These are phyloP conservation scores for Imleria badia DNA, from an alignment of 768 basidiomycete species.

Conservation along the genomic window DNA sequence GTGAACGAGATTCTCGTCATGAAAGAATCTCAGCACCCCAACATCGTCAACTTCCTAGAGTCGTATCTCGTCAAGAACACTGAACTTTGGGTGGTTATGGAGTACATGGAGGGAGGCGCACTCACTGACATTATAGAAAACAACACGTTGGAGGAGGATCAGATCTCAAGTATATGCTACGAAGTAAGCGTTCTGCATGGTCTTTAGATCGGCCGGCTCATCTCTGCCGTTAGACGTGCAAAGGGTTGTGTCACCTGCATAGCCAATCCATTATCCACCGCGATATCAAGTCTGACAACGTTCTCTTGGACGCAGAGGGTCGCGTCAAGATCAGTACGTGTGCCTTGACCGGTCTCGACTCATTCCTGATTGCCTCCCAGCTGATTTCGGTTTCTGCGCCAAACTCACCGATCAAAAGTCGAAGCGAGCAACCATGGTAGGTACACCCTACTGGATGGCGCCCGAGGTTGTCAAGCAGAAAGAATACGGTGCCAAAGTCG, in stretches of 20 bases:
- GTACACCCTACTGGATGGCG: slow-evolving; percentile 98
- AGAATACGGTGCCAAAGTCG: slow-evolving; percentile 95
- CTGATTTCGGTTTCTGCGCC: slow-evolving; percentile 96
- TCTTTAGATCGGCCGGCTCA: not conserved
- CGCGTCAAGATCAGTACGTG: slow-evolving; percentile 95
- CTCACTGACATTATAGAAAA: slow-evolving; percentile 98
- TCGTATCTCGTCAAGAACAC: slow-evolving; percentile 85
- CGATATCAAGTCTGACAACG: slow-evolving; percentile 96
- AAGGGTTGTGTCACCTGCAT: slow-evolving; percentile 90
- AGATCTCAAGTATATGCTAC: slow-evolving; percentile 86
- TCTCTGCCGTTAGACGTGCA: slow-evolving; percentile 70
- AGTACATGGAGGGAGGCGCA: slow-evolving; percentile 98
- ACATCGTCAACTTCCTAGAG: slow-evolving; percentile 95
- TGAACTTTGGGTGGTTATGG: slow-evolving; percentile 98
- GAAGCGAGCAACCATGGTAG: slow-evolving; percentile 98
- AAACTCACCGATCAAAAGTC: slow-evolving; percentile 96
- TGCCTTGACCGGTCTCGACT: not conserved
- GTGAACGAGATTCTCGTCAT: slow-evolving; percentile 98
- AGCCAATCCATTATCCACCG: slow-evolving; percentile 94
- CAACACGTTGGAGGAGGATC: slow-evolving; percentile 91
- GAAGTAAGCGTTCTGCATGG: slow-evolving; percentile 59
- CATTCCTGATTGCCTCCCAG: slow-evolving; percentile 41
- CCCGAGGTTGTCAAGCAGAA: slow-evolving; percentile 98
- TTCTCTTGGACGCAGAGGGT: slow-evolving; percentile 88
- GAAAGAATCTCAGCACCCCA: slow-evolving; percentile 97